Evolutionary conservation across 2,329 filamentous ascomycete species (phyloP).

Genomic region (Orbilia ellipsospora): DNA sequence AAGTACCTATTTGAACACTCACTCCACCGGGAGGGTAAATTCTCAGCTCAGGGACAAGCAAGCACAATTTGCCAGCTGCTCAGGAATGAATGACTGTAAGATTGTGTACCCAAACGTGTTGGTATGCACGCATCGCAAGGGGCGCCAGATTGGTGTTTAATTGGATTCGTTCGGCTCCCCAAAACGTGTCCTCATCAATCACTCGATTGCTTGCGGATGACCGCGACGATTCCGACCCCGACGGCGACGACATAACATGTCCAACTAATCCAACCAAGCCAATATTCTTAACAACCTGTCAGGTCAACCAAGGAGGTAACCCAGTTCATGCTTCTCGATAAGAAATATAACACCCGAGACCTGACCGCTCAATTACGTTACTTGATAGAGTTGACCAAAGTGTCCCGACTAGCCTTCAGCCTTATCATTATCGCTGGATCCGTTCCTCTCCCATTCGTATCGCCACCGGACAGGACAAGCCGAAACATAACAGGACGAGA

Average conservation of each 20-base stretch:
- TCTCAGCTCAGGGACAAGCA: not conserved
- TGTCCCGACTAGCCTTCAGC: no score
- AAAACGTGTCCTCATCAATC: constrained; percentile 53
- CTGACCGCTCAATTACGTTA: no score
- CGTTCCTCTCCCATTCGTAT: no score
- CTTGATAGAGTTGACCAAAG: no score
- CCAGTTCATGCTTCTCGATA: no score
- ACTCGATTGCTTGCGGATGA: not conserved
- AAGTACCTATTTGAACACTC: no score
- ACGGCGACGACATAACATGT: constrained; percentile 3
- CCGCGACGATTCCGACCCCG: not conserved
- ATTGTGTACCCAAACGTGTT: not conserved
- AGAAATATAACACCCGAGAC: no score
- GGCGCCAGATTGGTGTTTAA: no score
- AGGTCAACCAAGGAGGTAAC: no score
- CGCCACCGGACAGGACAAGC: no score
- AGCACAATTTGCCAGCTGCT: not conserved
- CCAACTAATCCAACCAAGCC: not conserved
- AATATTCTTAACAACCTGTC: not conserved
- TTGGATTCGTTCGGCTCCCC: constrained; percentile 29
- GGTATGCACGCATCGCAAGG: not conserved
- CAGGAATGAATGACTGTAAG: not conserved
- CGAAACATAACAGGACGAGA: no score
- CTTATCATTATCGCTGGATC: no score
- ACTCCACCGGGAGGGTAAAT: not conserved